Evolutionary conservation across 345 rosid genomes (phyloP), one percentile per base, ranked within the genome.

Genomic region (Acer campestre): DNA sequence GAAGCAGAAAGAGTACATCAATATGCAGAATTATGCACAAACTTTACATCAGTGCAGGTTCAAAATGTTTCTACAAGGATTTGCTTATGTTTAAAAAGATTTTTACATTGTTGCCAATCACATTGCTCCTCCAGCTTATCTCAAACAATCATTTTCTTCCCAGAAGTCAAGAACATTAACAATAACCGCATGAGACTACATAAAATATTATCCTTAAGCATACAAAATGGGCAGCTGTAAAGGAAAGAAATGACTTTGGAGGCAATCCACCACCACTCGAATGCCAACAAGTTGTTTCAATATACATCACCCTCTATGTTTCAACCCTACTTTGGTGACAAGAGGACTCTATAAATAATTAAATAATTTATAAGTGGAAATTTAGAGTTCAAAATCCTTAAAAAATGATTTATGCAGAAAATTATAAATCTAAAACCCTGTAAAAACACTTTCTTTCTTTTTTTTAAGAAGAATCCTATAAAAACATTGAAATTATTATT

Each of bases 171-270:
- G 10, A 20, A 42, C 11, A 67, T 18, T 20, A 8, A 42, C 71
- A 20, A 40, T 67, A 67, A 42, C 22, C 4, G 71, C 31, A 40
- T 12, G 55, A 49, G 55, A 49, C 18, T 49, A 49, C 16, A 3
- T 49, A 49, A 13, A 11, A 49, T 2, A 49, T 49, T 49, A 49
- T 12, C 55, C 55, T 13, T 49, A 49, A 11, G 23, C 65, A 18
- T n/a, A 29, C 55, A 44, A 5, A 42, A 67, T 4, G 20, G 29
- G 14, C 48, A 18, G 29, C 13, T 20, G 16, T 38, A 42, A 20
- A 44, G 71, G 51, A 44, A 67, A 67, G 53, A 67, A 42, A 67
- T 67, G 70, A 67, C 42, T 20, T n/a, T 3, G 70, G 53, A 67
- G 20, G 27, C 25, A 20, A 40, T 17, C 53, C 42, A 66, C 48